A percentile compares a stretch with the other conserved stretches of the same genome.
These are phyloP conservation scores for Cantharellus anzutake DNA, from an alignment of 768 basidiomycete genomes.

Conservation along the genomic window DNA sequence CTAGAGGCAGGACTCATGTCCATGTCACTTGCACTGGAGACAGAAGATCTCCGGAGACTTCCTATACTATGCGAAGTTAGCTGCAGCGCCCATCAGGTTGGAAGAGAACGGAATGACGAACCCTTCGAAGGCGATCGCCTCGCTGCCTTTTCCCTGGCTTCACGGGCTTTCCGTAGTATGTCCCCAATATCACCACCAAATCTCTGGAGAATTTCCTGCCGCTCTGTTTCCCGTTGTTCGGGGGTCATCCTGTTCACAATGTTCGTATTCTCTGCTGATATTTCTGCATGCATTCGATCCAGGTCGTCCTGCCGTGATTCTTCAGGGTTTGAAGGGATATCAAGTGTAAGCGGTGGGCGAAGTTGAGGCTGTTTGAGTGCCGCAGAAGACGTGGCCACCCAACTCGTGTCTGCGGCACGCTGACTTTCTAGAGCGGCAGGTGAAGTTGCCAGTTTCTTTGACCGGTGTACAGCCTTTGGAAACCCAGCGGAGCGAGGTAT, in stretches of 20 bases:
- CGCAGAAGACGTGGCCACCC: neutral
- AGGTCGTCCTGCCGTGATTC: neutral
- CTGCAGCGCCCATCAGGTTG: too few species aligned
- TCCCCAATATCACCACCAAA: conserved; percentile 52
- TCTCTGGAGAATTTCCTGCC: conserved; percentile 42
- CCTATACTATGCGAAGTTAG: too few species aligned
- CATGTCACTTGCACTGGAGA: neutral
- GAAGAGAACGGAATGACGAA: too few species aligned
- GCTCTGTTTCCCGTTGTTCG: conserved; percentile 48
- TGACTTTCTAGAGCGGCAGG: conserved; percentile 13
- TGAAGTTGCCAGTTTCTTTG: conserved; percentile 29
- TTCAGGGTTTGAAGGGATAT: neutral
- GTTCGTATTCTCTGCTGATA: conserved; percentile 46
- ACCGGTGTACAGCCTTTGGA: conserved; percentile 44
- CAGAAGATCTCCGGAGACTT: neutral
- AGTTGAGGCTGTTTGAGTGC: neutral
- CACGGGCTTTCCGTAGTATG: conserved; percentile 33
- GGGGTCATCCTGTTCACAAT: conserved; percentile 48
- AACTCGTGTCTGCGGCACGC: neutral
- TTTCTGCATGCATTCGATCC: conserved; percentile 13
- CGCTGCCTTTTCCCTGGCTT: neutral
- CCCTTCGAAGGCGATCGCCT: too few species aligned
- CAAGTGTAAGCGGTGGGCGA: neutral
- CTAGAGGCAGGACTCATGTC: neutral
- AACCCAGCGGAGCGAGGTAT: conserved; percentile 28